These are phyloP conservation scores for Capsicum pubescens DNA, from an alignment of 257 asterid species.

Conservation along the genomic window DNA sequence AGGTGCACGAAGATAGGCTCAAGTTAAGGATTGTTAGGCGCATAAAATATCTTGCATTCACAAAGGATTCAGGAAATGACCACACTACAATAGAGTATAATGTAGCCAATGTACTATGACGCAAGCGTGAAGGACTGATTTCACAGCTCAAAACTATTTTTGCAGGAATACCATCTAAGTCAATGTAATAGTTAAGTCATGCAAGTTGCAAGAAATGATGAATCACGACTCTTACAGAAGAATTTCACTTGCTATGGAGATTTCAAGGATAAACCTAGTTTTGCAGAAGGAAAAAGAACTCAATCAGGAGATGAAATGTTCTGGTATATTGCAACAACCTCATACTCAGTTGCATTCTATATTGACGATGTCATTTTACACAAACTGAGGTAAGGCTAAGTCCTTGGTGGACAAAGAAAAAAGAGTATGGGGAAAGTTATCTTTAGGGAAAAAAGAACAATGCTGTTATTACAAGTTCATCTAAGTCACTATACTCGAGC, in stretches of 20 bases:
- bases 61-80: background rate
- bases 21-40: background rate
- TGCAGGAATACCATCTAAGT: background rate
- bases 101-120: background rate
- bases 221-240: background rate
- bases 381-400: background rate
- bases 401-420: background rate
- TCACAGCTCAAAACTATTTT: background rate
- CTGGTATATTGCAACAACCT: background rate
- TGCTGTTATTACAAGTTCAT: background rate
- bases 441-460: background rate
- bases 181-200: background rate
- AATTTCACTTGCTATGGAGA: background rate
- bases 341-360: background rate
- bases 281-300: background rate
- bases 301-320: constrained; percentile 9
- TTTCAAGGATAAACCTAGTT: background rate
- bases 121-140: background rate
- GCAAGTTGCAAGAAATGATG: constrained; percentile 4
- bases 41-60: background rate
- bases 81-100: background rate
- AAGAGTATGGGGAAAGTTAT: background rate
- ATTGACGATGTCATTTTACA: background rate
- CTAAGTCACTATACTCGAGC: constrained; percentile 10
- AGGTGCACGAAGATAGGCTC: background rate